A percentile compares a stretch with the other conserved stretches of the same genome.
phyloP scores from a whole-genome alignment of 306 rosid genomes.

The Castanea mollissima region DNA sequence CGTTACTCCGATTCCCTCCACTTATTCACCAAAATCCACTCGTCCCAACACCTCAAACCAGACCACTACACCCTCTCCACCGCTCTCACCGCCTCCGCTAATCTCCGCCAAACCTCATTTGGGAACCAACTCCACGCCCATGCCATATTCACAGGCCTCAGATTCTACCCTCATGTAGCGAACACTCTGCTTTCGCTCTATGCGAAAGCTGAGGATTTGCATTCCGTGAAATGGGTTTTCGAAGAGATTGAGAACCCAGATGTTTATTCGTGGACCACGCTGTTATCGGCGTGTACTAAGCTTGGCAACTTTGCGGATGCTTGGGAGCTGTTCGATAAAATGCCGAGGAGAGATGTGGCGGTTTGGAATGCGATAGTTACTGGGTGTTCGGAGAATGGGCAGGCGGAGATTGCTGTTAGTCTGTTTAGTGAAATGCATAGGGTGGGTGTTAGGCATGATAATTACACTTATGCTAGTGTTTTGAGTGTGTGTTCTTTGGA shows the following conservation, averaged over 20 bases:
- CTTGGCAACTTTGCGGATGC: slow-evolving; percentile 44
- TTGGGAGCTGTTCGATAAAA: slow-evolving; percentile 43
- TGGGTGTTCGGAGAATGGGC: slow-evolving; percentile 47
- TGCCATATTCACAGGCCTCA: slow-evolving; percentile 46
- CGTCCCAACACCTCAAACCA: slow-evolving; percentile 37
- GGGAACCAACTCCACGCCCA: slow-evolving; percentile 63
- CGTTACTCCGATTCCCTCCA: slow-evolving; percentile 39
- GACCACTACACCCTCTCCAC: slow-evolving; percentile 74
- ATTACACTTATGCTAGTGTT: slow-evolving; percentile 54
- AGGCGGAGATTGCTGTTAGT: slow-evolving; percentile 30
- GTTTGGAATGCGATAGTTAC: slow-evolving; percentile 77
- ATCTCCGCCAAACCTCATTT: slow-evolving; percentile 16
- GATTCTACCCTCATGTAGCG: slow-evolving; percentile 52
- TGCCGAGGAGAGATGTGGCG: slow-evolving; percentile 46
- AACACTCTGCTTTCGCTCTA: slow-evolving; percentile 68
- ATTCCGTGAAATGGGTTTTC: slow-evolving; percentile 35
- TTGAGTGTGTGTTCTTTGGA: slow-evolving; percentile 53
- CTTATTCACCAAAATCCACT: slow-evolving; percentile 50
- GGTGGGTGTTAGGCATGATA: slow-evolving; percentile 51
- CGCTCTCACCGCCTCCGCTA: slow-evolving; percentile 52
- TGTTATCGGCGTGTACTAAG: slow-evolving; percentile 53
- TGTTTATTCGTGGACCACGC: slow-evolving; percentile 72
- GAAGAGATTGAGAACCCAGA: slow-evolving; percentile 45
- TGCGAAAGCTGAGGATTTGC: slow-evolving; percentile 43
- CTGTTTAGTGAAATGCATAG: slow-evolving; percentile 54